Evolutionary conservation across 768 basidiomycete species (phyloP).

Genomic region (Suillus discolor): DNA sequence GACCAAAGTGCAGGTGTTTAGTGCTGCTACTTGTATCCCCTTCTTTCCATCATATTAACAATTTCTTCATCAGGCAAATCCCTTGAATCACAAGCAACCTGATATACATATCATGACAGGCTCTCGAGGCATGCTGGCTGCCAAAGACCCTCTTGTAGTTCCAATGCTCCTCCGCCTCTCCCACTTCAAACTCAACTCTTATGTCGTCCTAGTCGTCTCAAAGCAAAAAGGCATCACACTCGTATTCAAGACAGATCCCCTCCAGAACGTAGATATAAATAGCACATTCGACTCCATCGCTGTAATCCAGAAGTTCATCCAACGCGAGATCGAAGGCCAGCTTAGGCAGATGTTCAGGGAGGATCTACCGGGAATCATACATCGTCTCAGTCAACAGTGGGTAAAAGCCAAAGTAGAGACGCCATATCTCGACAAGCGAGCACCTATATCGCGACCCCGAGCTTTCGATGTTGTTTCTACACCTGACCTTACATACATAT

Average conservation of each 20-base stretch:
- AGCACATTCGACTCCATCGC: slow-evolving; percentile 98
- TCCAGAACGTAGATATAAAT: slow-evolving; percentile 97
- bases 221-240: slow-evolving; percentile 98
- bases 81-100: slow-evolving; percentile 88
- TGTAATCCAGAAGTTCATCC: slow-evolving; percentile 97
- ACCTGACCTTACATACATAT: slow-evolving; percentile 39
- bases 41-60: slow-evolving; percentile 13
- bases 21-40: neutral
- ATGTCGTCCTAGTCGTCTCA: slow-evolving; percentile 96
- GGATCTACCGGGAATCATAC: slow-evolving; percentile 95
- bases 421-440: slow-evolving; percentile 73
- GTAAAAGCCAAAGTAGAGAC: slow-evolving; percentile 91
- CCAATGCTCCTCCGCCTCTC: slow-evolving; percentile 98
- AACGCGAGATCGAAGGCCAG: slow-evolving; percentile 96
- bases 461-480: slow-evolving; percentile 42
- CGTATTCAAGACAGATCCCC: slow-evolving; percentile 98
- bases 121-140: slow-evolving; percentile 87
- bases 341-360: slow-evolving; percentile 98
- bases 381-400: slow-evolving; percentile 95
- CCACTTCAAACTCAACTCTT: slow-evolving; percentile 91
- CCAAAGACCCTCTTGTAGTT: slow-evolving; percentile 92
- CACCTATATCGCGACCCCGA: slow-evolving; percentile 36
- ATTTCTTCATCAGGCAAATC: slow-evolving; percentile 72
- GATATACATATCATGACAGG: slow-evolving; percentile 87
- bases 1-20: slow-evolving; percentile 88